A percentile compares a stretch with the other conserved stretches of the same genome.
Conservation (phyloP, 345 rosid genomes). For the Eucalyptus cloeziana region DNA sequence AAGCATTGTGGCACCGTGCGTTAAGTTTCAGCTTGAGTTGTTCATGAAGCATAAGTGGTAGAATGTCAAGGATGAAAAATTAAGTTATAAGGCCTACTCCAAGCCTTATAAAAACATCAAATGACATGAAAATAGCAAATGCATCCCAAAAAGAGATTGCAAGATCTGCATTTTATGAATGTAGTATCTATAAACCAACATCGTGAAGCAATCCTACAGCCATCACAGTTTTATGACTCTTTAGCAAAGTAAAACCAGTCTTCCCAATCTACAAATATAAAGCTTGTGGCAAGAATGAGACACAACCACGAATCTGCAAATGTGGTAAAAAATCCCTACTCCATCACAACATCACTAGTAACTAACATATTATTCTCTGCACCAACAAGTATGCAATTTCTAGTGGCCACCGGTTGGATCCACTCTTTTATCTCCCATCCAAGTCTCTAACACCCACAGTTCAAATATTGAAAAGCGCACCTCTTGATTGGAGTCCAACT, state of each 20-base stretch:
- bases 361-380: not conserved
- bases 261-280: not conserved
- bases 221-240: not conserved
- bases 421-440: not conserved
- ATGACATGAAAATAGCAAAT: not conserved
- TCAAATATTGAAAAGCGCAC: conserved; percentile 13
- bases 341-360: not conserved
- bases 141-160: not conserved
- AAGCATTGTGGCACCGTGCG: not conserved
- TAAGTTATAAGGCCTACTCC: not conserved
- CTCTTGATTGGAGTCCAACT: conserved; percentile 96
- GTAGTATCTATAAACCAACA: not conserved
- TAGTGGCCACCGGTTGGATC: not conserved
- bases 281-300: not conserved
- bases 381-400: not conserved
- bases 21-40: not conserved
- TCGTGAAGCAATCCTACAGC: not conserved
- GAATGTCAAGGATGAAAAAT: not conserved
- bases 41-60: not conserved
- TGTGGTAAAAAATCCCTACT: not conserved
- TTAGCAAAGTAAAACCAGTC: not conserved
- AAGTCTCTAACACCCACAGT: not conserved
- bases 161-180: not conserved
- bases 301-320: not conserved
- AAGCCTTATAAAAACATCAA: not conserved